Evolutionary conservation across 2,329 filamentous ascomycete genomes (phyloP), one percentile per base, ranked within the genome.

Genomic region (Microascus cirrosus): DNA sequence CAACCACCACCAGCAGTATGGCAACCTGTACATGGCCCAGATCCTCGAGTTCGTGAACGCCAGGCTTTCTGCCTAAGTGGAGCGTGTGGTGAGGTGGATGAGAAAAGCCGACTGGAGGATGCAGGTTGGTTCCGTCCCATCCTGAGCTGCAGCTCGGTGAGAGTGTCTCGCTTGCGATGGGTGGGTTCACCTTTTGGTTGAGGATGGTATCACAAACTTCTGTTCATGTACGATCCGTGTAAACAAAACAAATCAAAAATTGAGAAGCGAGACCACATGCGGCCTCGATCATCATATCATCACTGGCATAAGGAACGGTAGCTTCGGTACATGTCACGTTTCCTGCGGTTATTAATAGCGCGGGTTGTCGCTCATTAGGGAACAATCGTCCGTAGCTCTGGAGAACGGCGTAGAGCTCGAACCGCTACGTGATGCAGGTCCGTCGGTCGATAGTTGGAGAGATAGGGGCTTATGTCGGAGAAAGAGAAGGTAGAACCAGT

Each of bases 1-100:
- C 28, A 77, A 79, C 63, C 75, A 78, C 7, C 84, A 86, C 67
- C 79, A 85, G 66, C 77, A 81, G 55, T 87, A 87, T 60, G 82
- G 81, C n/a, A 74, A 70, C 60, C 80, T 80, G 63, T 87, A 87
- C 60, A 83, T 83, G 1, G 66, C 74, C 7, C 72, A 83, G 63
- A 84, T 83, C 1, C 66, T 86, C 48, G 62, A 72, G 0, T 87
- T 87, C 62, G 79, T 85, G 64, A 80, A 83, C 68, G 72, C 60
- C 22, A 64, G 67, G 60, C 64, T 70, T 22, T 36, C 45, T 12
- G 28, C 28, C 28, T 42, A 20, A 50, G 45, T 50, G 11, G 39
- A 45, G 39, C 3, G 13, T 18, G 15, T 18, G 39, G 39, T 13
- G 39, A 45, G 18, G 6, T n/a, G 6, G 13, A 6, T 7, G 8